A percentile compares a stretch with the other conserved stretches of the same genome.
Conservation (phyloP, 805 yeast species). For the Diddensiella santjacobensis region DNA sequence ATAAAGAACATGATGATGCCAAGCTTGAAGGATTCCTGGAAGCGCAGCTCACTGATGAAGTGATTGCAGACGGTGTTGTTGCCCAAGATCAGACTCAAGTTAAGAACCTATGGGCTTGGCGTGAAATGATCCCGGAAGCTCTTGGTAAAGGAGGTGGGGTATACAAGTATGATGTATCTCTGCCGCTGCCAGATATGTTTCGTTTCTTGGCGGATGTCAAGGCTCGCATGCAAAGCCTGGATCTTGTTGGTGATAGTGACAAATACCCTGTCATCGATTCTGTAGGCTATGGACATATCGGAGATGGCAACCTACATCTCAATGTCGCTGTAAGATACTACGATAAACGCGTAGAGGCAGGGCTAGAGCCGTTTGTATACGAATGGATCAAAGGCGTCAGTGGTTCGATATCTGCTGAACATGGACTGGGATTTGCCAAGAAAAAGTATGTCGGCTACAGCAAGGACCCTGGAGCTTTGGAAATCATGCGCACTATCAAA, state of each 20-base stretch:
- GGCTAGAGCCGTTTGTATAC: conserved; percentile 90
- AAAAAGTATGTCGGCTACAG: conserved; percentile 83
- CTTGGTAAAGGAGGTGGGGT: conserved; percentile 86
- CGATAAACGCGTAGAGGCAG: conserved; percentile 69
- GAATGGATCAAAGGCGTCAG: conserved; percentile 64
- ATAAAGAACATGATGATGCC: conserved; percentile 87
- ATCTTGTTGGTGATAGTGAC: conserved; percentile 59
- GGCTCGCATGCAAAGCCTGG: conserved; percentile 51
- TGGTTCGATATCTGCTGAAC: conserved; percentile 96
- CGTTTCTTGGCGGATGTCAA: conserved; percentile 78
- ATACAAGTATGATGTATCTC: conserved; percentile 92
- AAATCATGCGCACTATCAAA: conserved; percentile 74
- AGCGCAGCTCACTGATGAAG: conserved; percentile 73
- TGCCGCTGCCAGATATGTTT: conserved; percentile 79
- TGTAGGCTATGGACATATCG: conserved; percentile 97
- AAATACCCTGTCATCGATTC: conserved; percentile 77
- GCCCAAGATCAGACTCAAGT: conserved; percentile 94
- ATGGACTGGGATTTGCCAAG: conserved; percentile 96
- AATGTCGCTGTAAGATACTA: conserved; percentile 89
- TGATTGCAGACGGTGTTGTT: conserved; percentile 88
- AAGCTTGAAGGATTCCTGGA: conserved; percentile 85
- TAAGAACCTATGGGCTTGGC: conserved; percentile 86
- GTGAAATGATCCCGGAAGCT: conserved; percentile 92
- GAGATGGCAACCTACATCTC: conserved; percentile 94
- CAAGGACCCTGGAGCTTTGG: conserved; percentile 66